Percentiles rank a stretch among this genome's conserved stretches.
Evolutionary conservation across 177 flowering plant species (phyloP).

Genomic region (Vitis hybrid): DNA sequence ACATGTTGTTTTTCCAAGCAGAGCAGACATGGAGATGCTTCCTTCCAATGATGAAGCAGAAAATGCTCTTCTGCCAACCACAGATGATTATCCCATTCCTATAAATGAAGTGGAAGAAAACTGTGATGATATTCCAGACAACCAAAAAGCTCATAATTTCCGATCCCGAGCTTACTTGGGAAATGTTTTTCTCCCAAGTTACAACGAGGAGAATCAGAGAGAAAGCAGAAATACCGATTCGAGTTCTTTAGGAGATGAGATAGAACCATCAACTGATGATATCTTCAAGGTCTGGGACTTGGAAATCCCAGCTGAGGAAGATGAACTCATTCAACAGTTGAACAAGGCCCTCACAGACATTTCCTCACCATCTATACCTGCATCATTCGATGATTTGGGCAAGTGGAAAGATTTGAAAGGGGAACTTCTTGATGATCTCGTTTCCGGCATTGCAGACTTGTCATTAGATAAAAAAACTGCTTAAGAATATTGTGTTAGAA

Average conservation of each 20-base stretch:
- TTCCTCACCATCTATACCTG: constrained; percentile 13
- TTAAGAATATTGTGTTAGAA: neutral
- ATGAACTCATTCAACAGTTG: constrained; percentile 37
- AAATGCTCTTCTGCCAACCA: constrained; percentile 1
- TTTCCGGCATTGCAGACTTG: constrained; percentile 48
- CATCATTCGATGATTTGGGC: constrained; percentile 14
- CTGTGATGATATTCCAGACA: neutral
- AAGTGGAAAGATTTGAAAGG: constrained; percentile 11
- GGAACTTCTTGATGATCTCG: constrained; percentile 30
- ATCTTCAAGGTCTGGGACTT: constrained; percentile 75
- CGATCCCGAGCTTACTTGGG: constrained; percentile 3
- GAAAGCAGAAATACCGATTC: constrained; percentile 15
- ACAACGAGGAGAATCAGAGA: constrained; percentile 23
- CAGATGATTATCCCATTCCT: constrained; percentile 4
- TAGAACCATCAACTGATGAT: constrained; percentile 31
- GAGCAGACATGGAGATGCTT: constrained; percentile 12
- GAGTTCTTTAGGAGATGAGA: constrained; percentile 16
- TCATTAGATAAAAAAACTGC: constrained; percentile 29
- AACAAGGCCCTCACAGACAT: constrained; percentile 33
- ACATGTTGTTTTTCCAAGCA: constrained; percentile 4
- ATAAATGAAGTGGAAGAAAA: constrained; percentile 13
- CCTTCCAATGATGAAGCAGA: constrained; percentile 19
- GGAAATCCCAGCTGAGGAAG: constrained; percentile 41
- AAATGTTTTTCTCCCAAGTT: constrained; percentile 32
- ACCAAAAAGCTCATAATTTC: neutral